These are phyloP conservation scores for Micractinium conductrix DNA, from an alignment of 139 green algal species.

Conservation along the genomic window DNA sequence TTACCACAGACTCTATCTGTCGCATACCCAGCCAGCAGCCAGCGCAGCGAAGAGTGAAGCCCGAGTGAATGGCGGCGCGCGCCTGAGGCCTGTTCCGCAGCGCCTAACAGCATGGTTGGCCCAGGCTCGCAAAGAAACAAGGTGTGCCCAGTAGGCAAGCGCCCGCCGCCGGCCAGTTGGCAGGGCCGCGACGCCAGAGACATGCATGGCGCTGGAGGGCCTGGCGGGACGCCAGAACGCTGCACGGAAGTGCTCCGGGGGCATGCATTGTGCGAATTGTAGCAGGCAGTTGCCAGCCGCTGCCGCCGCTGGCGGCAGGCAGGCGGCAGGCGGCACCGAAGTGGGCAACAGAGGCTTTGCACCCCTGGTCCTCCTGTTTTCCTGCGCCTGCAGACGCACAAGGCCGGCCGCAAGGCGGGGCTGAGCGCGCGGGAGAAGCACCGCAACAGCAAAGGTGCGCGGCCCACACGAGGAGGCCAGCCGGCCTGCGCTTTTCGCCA, in stretches of 20 bases:
- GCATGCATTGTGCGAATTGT: neutral
- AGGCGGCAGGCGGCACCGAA: neutral
- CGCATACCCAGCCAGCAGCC: too few relatives aligned
- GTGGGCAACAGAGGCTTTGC: neutral
- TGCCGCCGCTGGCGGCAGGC: too few relatives aligned
- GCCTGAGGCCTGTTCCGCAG: neutral
- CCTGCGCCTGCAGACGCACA: constrained; percentile 70
- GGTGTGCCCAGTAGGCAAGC: constrained; percentile 29
- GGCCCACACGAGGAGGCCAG: neutral
- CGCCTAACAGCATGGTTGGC: constrained; percentile 57
- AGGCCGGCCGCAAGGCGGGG: constrained; percentile 76
- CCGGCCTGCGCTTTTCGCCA: neutral
- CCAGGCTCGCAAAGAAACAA: constrained; percentile 74
- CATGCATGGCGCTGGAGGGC: too few relatives aligned
- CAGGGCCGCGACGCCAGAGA: too few relatives aligned
- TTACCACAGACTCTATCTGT: too few relatives aligned
- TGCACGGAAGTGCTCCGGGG: neutral
- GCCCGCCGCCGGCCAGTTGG: neutral
- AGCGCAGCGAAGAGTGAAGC: too few relatives aligned
- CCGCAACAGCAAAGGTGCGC: constrained; percentile 52
- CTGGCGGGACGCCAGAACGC: neutral
- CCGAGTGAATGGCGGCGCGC: neutral
- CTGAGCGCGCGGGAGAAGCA: constrained; percentile 79
- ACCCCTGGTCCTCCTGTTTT: neutral
- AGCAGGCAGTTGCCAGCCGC: neutral